Evolutionary conservation across 208 protist genomes (phyloP).

Genomic region (Acanthamoeba lenticulata): DNA sequence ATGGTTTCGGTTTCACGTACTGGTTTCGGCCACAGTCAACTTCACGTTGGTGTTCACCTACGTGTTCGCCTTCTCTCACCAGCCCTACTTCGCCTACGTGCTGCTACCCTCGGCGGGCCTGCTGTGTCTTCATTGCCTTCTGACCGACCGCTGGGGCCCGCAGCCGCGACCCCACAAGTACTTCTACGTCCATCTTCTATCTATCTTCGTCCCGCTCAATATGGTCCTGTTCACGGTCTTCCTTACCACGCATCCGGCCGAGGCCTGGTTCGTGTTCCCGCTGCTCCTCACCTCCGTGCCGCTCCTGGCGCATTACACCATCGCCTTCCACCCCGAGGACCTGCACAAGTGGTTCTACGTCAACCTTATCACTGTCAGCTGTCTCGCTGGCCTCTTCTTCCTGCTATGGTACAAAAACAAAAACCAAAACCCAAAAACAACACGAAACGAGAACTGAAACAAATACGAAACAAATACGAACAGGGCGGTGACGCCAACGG

Average conservation of each 20-base stretch:
- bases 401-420: conserved; percentile 8
- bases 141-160: background rate
- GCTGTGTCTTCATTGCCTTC: background rate
- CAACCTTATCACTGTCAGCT: background rate
- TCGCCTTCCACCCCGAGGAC: conserved; percentile 40
- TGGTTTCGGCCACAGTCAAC: conserved; percentile 41
- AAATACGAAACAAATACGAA: background rate
- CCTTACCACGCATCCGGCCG: background rate
- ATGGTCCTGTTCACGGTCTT: conserved; percentile 45
- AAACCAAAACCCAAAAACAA: background rate
- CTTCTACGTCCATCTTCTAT: conserved; percentile 51
- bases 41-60: conserved; percentile 12
- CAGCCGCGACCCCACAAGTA: conserved; percentile 34
- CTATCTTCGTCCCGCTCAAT: conserved; percentile 29
- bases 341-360: conserved; percentile 65
- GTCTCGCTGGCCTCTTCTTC: conserved; percentile 22
- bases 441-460: background rate
- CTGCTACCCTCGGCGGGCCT: conserved; percentile 21
- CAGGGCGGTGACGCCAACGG: conserved; percentile 18
- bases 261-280: conserved; percentile 60
- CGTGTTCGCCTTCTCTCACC: background rate
- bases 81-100: conserved; percentile 62
- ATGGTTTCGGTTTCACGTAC: conserved; percentile 6
- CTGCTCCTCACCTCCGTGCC: conserved; percentile 52
- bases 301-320: conserved; percentile 30